Conservation (phyloP, 2,329 filamentous ascomycete genomes). For the Botrytis medusae region DNA sequence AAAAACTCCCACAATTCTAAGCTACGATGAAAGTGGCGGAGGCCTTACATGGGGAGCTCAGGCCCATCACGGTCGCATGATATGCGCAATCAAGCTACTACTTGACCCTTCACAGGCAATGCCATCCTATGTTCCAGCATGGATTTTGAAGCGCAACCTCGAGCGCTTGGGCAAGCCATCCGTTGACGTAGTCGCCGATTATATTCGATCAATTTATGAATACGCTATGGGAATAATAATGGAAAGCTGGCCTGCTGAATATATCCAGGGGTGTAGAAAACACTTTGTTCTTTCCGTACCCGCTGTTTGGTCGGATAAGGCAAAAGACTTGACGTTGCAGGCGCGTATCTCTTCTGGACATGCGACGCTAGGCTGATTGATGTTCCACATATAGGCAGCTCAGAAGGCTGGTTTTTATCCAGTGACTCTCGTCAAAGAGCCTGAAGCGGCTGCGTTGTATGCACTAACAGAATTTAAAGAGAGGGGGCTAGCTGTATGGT, state of each 20-base stretch:
- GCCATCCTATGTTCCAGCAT: constrained; percentile 26
- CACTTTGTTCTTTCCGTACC: constrained; percentile 59
- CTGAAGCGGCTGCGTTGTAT: constrained; percentile 29
- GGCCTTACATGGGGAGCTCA: constrained; percentile 25
- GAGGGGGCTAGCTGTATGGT: constrained; percentile 1
- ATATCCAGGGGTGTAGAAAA: constrained; percentile 47
- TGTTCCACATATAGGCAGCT: constrained; percentile 20
- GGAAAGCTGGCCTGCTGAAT: constrained; percentile 44
- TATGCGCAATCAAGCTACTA: constrained; percentile 34
- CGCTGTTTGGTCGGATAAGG: constrained; percentile 57
- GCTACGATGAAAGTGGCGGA: constrained; percentile 19
- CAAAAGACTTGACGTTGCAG: constrained; percentile 49
- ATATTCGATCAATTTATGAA: constrained; percentile 39
- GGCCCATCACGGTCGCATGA: constrained; percentile 15
- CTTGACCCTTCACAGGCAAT: constrained; percentile 33
- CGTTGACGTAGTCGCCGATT: constrained; percentile 46
- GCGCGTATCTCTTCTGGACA: neutral
- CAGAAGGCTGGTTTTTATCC: constrained; percentile 19
- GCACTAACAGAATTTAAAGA: constrained; percentile 24
- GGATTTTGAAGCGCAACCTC: constrained; percentile 35
- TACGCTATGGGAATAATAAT: constrained; percentile 50
- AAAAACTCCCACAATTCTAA: constrained; percentile 25
- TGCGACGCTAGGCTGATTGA: neutral
- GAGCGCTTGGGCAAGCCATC: constrained; percentile 49
- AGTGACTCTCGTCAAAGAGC: constrained; percentile 26